Evolutionary conservation across 129 eudicot genomes (phyloP).

Genomic region (Centaurea solstitialis): DNA sequence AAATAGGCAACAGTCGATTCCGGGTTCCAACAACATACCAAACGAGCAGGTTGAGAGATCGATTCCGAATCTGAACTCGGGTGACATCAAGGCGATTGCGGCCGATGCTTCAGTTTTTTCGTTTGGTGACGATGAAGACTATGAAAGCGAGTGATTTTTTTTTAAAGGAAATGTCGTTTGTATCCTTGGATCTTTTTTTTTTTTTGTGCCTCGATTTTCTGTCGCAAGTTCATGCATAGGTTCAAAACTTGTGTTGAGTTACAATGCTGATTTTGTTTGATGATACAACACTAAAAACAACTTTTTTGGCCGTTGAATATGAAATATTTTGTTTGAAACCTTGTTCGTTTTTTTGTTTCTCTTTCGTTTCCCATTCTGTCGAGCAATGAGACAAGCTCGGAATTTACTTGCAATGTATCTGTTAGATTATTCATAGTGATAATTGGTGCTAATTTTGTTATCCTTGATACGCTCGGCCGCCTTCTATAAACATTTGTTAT

Average conservation of each 20-base stretch:
- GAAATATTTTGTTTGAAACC: not conserved
- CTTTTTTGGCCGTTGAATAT: not conserved
- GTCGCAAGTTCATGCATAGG: not conserved
- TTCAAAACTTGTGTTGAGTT: not conserved
- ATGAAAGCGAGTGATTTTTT: conserved; percentile 59
- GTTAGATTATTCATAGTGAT: not conserved
- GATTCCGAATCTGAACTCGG: conserved; percentile 47
- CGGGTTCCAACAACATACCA: conserved; percentile 25
- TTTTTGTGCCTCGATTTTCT: not conserved
- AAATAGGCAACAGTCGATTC: conserved; percentile 27
- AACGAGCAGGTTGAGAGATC: conserved; percentile 22
- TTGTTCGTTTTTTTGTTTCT: not conserved
- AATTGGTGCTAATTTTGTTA: not conserved
- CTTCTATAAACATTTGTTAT: too few relatives aligned
- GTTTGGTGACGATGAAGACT: conserved; percentile 93
- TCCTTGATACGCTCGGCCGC: too few relatives aligned
- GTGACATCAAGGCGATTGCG: conserved; percentile 90
- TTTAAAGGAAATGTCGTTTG: not conserved
- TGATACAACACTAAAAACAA: not conserved
- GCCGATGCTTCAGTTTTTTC: conserved; percentile 98
- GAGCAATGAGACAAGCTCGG: not conserved
- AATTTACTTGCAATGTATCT: not conserved
- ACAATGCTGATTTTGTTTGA: not conserved
- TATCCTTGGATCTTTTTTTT: not conserved
- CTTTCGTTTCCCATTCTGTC: not conserved